Evolutionary conservation across 1,284 basidiomycete genomes (phyloP).

Genomic region (Heterobasidion annosum): DNA sequence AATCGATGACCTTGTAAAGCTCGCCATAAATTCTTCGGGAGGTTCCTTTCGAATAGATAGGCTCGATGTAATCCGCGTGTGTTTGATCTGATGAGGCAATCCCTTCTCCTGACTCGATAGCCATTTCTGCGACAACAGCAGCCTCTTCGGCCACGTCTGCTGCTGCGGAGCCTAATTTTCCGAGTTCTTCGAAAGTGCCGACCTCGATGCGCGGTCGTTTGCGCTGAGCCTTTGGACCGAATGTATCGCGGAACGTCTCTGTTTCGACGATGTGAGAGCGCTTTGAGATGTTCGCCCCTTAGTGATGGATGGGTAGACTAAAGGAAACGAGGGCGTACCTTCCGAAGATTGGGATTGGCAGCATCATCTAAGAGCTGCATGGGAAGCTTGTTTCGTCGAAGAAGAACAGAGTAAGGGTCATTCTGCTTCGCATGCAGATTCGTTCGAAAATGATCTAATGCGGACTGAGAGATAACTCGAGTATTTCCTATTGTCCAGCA

Average conservation of each 20-base stretch:
- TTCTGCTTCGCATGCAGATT: slow-evolving; percentile 76
- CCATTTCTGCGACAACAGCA: slow-evolving; percentile 21
- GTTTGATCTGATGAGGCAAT: slow-evolving; percentile 22
- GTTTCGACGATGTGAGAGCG: slow-evolving; percentile 88
- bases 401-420: slow-evolving; percentile 90
- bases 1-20: slow-evolving; percentile 99
- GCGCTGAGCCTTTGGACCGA: slow-evolving; percentile 89
- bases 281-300: slow-evolving; percentile 27
- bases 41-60: slow-evolving; percentile 89
- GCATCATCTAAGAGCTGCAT: slow-evolving; percentile 91
- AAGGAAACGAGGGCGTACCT: slow-evolving; percentile 35
- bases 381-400: slow-evolving; percentile 88
- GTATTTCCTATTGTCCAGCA: slow-evolving; percentile 69
- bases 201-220: slow-evolving; percentile 81
- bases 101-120: slow-evolving; percentile 13
- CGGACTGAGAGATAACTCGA: slow-evolving; percentile 93
- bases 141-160: slow-evolving; percentile 29
- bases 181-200: slow-evolving; percentile 82
- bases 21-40: slow-evolving; percentile 96
- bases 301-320: neutral
- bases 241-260: slow-evolving; percentile 87
- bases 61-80: slow-evolving; percentile 73
- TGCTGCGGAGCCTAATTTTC: slow-evolving; percentile 51
- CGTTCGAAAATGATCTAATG: slow-evolving; percentile 89
- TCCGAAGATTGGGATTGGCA: slow-evolving; percentile 66